These are phyloP conservation scores for Marchantia paleacea DNA, from an alignment of 225 moss, liverwort and hornwort genomes.

Conservation along the genomic window DNA sequence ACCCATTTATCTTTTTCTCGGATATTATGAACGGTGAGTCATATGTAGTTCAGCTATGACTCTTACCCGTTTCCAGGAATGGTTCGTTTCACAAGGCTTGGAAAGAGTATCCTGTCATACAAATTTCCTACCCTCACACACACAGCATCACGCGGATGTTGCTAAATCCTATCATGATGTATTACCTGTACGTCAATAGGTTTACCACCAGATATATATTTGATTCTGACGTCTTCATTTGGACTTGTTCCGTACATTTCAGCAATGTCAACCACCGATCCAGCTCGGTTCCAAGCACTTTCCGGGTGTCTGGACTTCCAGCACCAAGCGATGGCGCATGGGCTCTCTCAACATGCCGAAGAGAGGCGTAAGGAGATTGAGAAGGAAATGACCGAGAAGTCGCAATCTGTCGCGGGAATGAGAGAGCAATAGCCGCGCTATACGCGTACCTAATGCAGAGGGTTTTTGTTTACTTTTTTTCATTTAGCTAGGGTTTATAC, in stretches of 20 bases:
- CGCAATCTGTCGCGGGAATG: constrained; percentile 36
- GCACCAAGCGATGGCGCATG: constrained; percentile 91
- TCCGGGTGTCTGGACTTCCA: constrained; percentile 92
- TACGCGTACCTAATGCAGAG: constrained; percentile 9
- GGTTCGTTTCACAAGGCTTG: not conserved
- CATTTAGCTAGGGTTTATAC: constrained; percentile 34
- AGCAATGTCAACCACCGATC: constrained; percentile 81
- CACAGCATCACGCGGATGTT: no score
- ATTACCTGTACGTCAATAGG: no score
- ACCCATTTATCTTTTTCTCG: constrained; percentile 90
- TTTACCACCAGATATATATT: no score
- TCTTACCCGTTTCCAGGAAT: not conserved
- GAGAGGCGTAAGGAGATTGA: constrained; percentile 89
- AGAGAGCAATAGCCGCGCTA: constrained; percentile 55
- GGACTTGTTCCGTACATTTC: constrained; percentile 21
- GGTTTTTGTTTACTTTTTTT: constrained; percentile 21
- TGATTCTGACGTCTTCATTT: not conserved
- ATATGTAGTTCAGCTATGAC: no score
- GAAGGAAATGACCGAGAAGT: constrained; percentile 75
- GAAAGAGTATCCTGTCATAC: not conserved
- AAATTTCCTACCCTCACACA: not conserved
- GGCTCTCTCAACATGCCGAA: constrained; percentile 84
- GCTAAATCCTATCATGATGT: no score
- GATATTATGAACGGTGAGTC: constrained; percentile 90
- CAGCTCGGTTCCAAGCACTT: constrained; percentile 76